Conservation (phyloP, 1,284 basidiomycete genomes). For the Coniferiporia sulphurascens region DNA sequence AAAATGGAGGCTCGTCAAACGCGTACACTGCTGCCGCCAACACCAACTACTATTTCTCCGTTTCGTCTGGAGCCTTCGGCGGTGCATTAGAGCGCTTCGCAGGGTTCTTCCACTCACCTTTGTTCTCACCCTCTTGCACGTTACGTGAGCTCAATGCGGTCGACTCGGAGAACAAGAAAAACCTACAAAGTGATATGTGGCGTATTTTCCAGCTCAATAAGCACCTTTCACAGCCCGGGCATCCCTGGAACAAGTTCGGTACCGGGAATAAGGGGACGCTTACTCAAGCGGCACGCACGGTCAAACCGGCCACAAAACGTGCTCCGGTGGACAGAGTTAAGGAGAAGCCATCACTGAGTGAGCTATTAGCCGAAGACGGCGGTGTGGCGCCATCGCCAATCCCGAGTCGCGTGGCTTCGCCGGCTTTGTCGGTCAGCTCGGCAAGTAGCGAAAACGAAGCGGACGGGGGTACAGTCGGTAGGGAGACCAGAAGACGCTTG, state of each 20-base stretch:
- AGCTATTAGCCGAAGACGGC: slow-evolving; percentile 16
- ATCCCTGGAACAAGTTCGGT: slow-evolving; percentile 92
- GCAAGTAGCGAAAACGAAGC: slow-evolving; percentile 53
- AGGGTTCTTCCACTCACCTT: slow-evolving; percentile 90
- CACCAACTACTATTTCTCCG: slow-evolving; percentile 94
- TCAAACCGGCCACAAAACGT: slow-evolving; percentile 45
- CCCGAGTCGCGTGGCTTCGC: slow-evolving; percentile 56
- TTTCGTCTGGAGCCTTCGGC: slow-evolving; percentile 79
- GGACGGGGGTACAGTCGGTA: slow-evolving; percentile 72
- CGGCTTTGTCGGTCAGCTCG: slow-evolving; percentile 52
- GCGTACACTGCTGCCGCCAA: slow-evolving; percentile 93
- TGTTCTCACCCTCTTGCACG: slow-evolving; percentile 90
- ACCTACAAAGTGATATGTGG: slow-evolving; percentile 93
- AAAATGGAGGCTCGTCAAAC: slow-evolving; percentile 90
- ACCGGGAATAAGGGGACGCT: slow-evolving; percentile 88
- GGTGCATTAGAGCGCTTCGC: slow-evolving; percentile 90
- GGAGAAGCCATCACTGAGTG: slow-evolving; percentile 17
- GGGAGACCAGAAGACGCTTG: slow-evolving; percentile 86
- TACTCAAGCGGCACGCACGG: slow-evolving; percentile 56
- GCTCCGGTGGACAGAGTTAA: slow-evolving; percentile 24
- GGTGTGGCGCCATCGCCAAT: slow-evolving; percentile 38
- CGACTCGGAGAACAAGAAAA: slow-evolving; percentile 98
- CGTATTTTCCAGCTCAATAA: slow-evolving; percentile 97
- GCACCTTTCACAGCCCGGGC: slow-evolving; percentile 73
- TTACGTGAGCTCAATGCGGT: slow-evolving; percentile 95